Conservation (phyloP, 129 eudicot species). For the Lactuca saligna region DNA sequence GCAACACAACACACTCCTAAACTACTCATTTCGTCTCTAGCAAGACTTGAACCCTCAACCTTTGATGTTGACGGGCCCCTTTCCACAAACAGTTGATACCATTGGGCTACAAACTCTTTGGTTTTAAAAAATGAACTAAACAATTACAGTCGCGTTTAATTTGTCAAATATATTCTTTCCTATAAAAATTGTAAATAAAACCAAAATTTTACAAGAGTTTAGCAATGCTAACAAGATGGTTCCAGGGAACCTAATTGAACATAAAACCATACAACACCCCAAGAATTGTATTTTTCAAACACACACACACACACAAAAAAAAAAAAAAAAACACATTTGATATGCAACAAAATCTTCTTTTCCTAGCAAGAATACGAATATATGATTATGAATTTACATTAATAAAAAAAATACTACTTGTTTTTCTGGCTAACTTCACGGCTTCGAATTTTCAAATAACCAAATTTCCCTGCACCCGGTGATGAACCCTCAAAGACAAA, state of each 20-base stretch:
- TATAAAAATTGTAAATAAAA: background rate
- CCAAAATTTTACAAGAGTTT: background rate
- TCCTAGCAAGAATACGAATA: background rate
- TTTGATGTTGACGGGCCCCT: too few relatives aligned
- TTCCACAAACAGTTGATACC: too few relatives aligned
- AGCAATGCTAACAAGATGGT: too few relatives aligned
- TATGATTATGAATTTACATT: background rate
- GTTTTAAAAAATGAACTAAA: too few relatives aligned
- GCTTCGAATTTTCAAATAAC: constrained; percentile 57
- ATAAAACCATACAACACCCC: background rate
- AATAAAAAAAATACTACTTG: background rate
- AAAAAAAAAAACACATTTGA: background rate
- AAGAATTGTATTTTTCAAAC: background rate
- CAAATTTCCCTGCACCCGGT: constrained; percentile 78
- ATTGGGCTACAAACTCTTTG: too few relatives aligned
- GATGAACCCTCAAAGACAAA: constrained; percentile 75
- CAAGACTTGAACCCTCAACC: too few relatives aligned
- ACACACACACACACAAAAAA: too few relatives aligned
- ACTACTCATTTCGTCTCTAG: too few relatives aligned
- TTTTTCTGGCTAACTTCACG: constrained; percentile 18
- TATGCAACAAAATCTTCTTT: background rate
- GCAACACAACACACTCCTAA: too few relatives aligned
- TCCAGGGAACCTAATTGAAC: too few relatives aligned
- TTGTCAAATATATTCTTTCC: background rate
- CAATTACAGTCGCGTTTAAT: background rate